Base-by-base conservation (phyloP, 1,284 basidiomycete genomes). In the Serendipita sp. region DNA sequence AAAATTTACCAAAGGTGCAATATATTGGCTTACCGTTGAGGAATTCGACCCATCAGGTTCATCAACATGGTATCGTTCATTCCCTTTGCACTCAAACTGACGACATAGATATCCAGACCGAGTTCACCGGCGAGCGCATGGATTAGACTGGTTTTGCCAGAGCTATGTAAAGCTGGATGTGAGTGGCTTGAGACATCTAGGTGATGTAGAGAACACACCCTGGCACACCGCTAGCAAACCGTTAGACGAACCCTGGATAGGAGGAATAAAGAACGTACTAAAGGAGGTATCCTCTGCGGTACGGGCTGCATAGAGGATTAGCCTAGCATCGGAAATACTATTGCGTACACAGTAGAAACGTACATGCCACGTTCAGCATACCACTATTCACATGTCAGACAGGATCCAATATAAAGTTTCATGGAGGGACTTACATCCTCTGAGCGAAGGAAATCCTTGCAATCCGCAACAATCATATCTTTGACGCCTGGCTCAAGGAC, bases 1-100 rank as follows among this genome's bases (percentile, higher is more conserved):
- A 6, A 8, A 32, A 26, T 10, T 5, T 34, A 58, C n/a, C 29
- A 5, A 30, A 49, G 1, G 1, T 45, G 15, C n/a, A 17, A 61
- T 63, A 63, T 60, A 64, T 62, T 61, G 65, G 63, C 72, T 62
- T 64, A 88, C 87, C 88, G 84, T 66, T 85, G 82, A 41, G 91
- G 88, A 69, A 92, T 87, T 74, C 83, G 80, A 60, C 86, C 86
- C 84, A 93, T 88, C 69, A 92, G 78, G 62, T 85, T 87, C 55
- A 84, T 81, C 69, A 93, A 75, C 2, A 82, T 88, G 71, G 88
- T 88, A 74, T 93, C 91, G 73, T 87, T 90, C 86, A 93, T 89
- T 64, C 87, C 88, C 72, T 90, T 91, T 44, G 86, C 83, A 53
- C 88, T 90, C 61, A 93, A 75, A 62, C 86, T 89, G 66, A 93